Evolutionary conservation across 116 monocot species (phyloP).

Genomic region (Posidonia oceanica): DNA sequence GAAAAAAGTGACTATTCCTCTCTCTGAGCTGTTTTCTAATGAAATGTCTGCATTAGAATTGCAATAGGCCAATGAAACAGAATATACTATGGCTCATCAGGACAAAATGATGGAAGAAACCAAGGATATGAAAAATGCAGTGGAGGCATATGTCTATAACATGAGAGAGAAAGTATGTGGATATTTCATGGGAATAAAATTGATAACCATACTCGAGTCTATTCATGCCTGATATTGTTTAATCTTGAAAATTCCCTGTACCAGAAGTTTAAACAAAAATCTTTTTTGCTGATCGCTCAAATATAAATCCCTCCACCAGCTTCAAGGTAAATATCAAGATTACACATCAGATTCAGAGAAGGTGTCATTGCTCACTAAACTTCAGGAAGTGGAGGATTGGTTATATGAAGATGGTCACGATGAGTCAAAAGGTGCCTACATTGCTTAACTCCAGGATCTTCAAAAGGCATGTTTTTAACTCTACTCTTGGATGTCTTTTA

Average conservation of each 20-base stretch:
- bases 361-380: background rate
- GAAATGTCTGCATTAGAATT: conserved; percentile 40
- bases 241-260: background rate
- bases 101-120: conserved; percentile 96
- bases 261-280: too few species aligned
- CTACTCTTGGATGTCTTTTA: background rate
- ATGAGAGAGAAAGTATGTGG: conserved; percentile 67
- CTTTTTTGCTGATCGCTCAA: too few species aligned
- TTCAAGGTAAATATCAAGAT: background rate
- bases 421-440: background rate
- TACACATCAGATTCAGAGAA: background rate
- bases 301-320: too few species aligned
- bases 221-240: background rate
- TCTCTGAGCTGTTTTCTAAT: too few species aligned
- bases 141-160: conserved; percentile 94
- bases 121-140: conserved; percentile 92
- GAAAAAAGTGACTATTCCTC: too few species aligned
- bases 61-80: conserved; percentile 64
- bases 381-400: conserved; percentile 1
- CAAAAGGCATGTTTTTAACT: background rate
- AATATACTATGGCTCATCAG: conserved; percentile 85
- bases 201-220: background rate
- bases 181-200: background rate
- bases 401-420: background rate
- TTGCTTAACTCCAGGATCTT: background rate